Conservation (phyloP, 306 rosid species). For the Prunus padus region DNA sequence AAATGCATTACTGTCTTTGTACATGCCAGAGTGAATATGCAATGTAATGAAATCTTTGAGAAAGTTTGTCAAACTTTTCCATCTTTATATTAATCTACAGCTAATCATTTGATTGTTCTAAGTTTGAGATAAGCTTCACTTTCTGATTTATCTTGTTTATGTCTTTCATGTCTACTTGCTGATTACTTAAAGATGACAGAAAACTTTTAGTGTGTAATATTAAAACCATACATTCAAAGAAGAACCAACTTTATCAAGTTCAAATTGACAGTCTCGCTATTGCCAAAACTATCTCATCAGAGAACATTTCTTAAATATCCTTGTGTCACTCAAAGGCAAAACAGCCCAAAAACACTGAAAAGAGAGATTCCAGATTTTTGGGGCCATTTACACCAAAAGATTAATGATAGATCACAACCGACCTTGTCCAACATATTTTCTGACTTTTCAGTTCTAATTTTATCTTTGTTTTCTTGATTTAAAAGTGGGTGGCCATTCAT, state of each 20-base stretch:
- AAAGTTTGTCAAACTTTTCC: neutral
- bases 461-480: conserved; percentile 31
- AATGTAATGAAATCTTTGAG: neutral
- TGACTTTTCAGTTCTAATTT: conserved; percentile 6
- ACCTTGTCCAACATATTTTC: conserved; percentile 15
- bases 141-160: neutral
- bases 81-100: neutral
- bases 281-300: neutral
- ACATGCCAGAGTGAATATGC: too few species aligned
- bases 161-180: neutral
- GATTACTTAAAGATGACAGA: neutral
- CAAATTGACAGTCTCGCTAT: neutral
- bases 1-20: too few species aligned
- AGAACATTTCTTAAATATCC: neutral
- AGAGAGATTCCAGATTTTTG: conserved; percentile 25
- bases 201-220: too few species aligned
- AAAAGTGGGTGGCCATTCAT: conserved; percentile 24
- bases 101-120: neutral
- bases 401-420: conserved; percentile 3
- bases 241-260: neutral
- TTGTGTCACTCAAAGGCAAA: conserved; percentile 30
- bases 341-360: conserved; percentile 17
- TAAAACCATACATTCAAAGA: neutral
- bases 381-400: conserved; percentile 17
- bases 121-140: neutral